These are phyloP conservation scores for Petunia axillaris DNA, from an alignment of 257 asterid species.

Conservation along the genomic window DNA sequence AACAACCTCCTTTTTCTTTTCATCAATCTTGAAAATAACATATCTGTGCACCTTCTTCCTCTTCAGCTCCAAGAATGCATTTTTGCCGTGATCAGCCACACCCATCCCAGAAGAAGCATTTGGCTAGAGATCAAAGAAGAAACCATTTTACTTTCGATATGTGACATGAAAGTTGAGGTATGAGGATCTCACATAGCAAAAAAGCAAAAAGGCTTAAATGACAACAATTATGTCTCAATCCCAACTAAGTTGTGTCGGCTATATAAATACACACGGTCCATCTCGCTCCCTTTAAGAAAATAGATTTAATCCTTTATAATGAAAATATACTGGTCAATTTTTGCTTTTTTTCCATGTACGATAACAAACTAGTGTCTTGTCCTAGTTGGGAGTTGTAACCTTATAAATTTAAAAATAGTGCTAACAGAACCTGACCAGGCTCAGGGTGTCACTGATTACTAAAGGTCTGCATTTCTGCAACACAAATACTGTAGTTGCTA, in stretches of 20 bases:
- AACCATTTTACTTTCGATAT: background rate
- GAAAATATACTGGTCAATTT: too few relatives aligned
- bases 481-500: background rate
- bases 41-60: slow-evolving; percentile 65
- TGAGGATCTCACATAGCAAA: background rate
- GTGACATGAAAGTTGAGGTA: background rate
- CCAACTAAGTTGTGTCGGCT: too few relatives aligned
- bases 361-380: too few relatives aligned
- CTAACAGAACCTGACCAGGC: background rate
- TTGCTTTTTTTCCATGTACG: too few relatives aligned
- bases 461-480: background rate
- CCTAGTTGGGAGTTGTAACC: background rate
- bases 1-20: slow-evolving; percentile 60
- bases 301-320: too few relatives aligned
- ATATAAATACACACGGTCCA: too few relatives aligned
- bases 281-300: too few relatives aligned
- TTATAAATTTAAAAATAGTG: background rate
- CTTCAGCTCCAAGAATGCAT: slow-evolving; percentile 63
- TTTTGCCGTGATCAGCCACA: slow-evolving; percentile 56
- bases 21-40: slow-evolving; percentile 68
- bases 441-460: background rate
- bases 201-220: too few relatives aligned
- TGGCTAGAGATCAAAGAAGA: slow-evolving; percentile 36
- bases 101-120: slow-evolving; percentile 67
- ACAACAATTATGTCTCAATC: too few relatives aligned